Conservation (phyloP, 2,329 filamentous ascomycete genomes). For the Penicillium sp. region DNA sequence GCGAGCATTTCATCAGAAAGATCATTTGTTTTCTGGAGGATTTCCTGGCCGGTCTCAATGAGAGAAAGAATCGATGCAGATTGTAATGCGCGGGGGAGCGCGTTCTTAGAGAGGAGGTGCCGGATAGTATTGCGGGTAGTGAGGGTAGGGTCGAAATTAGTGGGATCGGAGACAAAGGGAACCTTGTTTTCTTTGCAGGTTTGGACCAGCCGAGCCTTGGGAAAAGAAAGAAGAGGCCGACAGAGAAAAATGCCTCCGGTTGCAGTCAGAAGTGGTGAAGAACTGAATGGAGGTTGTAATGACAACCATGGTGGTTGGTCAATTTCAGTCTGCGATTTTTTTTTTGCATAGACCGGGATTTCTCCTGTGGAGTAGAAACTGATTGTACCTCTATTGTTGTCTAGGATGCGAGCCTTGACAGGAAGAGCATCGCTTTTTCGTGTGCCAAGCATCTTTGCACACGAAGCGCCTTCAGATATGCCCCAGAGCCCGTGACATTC, state of each 20-base stretch:
- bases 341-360: background rate
- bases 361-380: background rate
- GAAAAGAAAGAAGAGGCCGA: constrained; percentile 47
- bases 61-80: constrained; percentile 63
- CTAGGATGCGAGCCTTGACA: constrained; percentile 6
- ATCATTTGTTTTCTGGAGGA: constrained; percentile 47
- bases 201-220: constrained; percentile 64
- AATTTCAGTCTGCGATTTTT: background rate
- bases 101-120: constrained; percentile 53
- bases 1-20: constrained; percentile 56
- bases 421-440: constrained; percentile 5
- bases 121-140: constrained; percentile 81
- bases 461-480: constrained; percentile 62
- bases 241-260: constrained; percentile 37
- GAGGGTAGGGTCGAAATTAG: constrained; percentile 73
- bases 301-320: background rate
- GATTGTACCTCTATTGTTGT: constrained; percentile 4
- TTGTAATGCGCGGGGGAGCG: constrained; percentile 68
- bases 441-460: constrained; percentile 35
- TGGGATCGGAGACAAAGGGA: constrained; percentile 79
- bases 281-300: background rate
- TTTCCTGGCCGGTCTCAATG: constrained; percentile 51
- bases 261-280: constrained; percentile 10
- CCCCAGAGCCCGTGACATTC: constrained; percentile 77
- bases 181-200: constrained; percentile 68